phyloP scores from a whole-genome alignment of 768 basidiomycete species.

The Phylloporus sp. region DNA sequence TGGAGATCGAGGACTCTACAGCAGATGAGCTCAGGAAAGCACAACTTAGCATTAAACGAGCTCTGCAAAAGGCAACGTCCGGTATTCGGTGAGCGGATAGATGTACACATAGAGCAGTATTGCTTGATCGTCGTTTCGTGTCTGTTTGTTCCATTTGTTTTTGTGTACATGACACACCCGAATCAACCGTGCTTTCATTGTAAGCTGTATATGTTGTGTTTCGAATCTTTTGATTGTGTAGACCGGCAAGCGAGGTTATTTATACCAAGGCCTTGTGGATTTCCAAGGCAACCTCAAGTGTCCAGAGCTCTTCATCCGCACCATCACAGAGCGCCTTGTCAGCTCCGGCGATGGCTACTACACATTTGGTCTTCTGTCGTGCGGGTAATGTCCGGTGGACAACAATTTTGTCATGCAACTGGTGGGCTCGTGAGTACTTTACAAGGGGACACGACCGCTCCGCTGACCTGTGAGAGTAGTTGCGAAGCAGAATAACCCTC shows the following conservation, averaged over 20 bases:
- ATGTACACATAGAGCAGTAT: constrained; percentile 12
- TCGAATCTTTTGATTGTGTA: too few relatives aligned
- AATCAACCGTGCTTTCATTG: constrained; percentile 12
- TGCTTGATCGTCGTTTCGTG: constrained; percentile 13
- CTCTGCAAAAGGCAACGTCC: constrained; percentile 95
- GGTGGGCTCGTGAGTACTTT: constrained; percentile 4
- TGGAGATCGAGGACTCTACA: constrained; percentile 94
- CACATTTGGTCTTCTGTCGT: constrained; percentile 74
- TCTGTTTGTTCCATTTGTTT: constrained; percentile 12
- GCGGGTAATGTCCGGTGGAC: constrained; percentile 77
- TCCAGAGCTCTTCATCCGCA: constrained; percentile 95
- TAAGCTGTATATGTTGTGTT: background rate
- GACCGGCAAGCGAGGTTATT: too few relatives aligned
- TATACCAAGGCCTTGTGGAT: constrained; percentile 57
- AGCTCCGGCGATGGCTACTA: constrained; percentile 85
- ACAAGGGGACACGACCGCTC: background rate
- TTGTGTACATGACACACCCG: constrained; percentile 10
- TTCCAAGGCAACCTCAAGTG: constrained; percentile 79
- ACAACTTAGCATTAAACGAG: constrained; percentile 91
- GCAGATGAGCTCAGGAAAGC: constrained; percentile 95
- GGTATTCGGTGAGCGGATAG: constrained; percentile 62
- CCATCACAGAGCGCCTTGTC: constrained; percentile 96
- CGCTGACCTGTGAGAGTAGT: constrained; percentile 75
- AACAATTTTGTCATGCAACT: constrained; percentile 90
- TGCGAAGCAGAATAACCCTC: constrained; percentile 94